These are phyloP conservation scores for Boletus vinaceobasis DNA, from an alignment of 768 basidiomycete genomes.

Conservation along the genomic window DNA sequence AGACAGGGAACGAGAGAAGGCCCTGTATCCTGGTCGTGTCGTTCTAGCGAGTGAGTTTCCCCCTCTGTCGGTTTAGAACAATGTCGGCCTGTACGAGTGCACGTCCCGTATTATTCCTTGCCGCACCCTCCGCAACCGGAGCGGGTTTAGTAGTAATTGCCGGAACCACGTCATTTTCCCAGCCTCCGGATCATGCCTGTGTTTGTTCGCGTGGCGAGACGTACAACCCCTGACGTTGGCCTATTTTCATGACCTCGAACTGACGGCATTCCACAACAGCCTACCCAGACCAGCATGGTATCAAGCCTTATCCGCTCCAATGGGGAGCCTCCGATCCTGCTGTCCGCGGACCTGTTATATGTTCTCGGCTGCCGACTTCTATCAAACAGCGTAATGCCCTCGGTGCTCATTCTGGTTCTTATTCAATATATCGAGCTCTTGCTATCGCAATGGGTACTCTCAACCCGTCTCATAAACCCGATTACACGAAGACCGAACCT, in stretches of 20 bases:
- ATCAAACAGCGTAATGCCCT: slow-evolving; percentile 92
- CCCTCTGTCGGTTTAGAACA: not conserved
- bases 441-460: slow-evolving; percentile 88
- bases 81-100: not conserved
- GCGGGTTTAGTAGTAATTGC: not conserved
- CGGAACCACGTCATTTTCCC: slow-evolving; percentile 1
- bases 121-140: not conserved
- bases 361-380: slow-evolving; percentile 76
- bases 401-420: slow-evolving; percentile 90
- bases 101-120: not conserved
- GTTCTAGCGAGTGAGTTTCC: slow-evolving; percentile 71
- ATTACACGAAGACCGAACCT: slow-evolving; percentile 81
- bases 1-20: slow-evolving; percentile 69
- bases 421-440: slow-evolving; percentile 92
- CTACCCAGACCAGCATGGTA: slow-evolving; percentile 92
- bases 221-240: slow-evolving; percentile 4
- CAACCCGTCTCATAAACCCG: slow-evolving; percentile 74
- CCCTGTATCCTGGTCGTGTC: slow-evolving; percentile 79
- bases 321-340: slow-evolving; percentile 75
- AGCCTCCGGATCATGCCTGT: slow-evolving; percentile 11
- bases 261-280: slow-evolving; percentile 35
- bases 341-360: slow-evolving; percentile 82
- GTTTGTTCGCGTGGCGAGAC: slow-evolving; percentile 5
- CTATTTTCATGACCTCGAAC: slow-evolving; percentile 2
- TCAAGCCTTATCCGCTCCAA: slow-evolving; percentile 68